These are phyloP conservation scores for Cryptococcus sp. DNA, from an alignment of 1,284 basidiomycete genomes.

Conservation along the genomic window DNA sequence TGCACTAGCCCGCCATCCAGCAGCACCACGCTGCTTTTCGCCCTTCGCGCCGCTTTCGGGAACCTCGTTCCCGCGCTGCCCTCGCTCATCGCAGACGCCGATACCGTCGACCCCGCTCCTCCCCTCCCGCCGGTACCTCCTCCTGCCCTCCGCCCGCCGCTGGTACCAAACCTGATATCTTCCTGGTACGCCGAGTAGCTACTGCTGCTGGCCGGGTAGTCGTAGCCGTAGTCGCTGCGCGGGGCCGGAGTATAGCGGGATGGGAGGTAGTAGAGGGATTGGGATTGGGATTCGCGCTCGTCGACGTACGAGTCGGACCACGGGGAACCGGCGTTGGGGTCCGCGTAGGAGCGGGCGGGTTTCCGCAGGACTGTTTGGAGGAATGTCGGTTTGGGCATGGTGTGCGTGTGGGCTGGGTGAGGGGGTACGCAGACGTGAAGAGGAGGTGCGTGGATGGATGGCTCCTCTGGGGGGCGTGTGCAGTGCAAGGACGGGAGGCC, in stretches of 20 bases:
- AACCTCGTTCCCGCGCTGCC: constrained; percentile 19
- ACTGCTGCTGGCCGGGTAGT: too few relatives aligned
- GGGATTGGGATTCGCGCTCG: constrained; percentile 10
- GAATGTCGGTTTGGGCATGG: constrained; percentile 44
- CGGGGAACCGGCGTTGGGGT: constrained; percentile 29
- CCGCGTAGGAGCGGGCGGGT: constrained; percentile 42
- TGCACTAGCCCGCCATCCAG: constrained; percentile 18
- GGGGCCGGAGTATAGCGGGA: constrained; percentile 3
- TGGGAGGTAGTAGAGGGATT: constrained; percentile 11
- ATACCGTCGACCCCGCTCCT: constrained; percentile 10
- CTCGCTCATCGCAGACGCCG: constrained; percentile 13
- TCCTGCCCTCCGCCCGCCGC: too few relatives aligned
- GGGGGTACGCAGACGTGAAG: not conserved
- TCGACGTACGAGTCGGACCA: constrained; percentile 27
- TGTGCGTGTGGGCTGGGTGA: not conserved
- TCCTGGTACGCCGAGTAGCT: not conserved
- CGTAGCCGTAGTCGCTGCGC: too few relatives aligned
- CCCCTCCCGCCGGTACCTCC: not conserved
- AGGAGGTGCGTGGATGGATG: too few relatives aligned
- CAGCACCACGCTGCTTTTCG: constrained; percentile 18
- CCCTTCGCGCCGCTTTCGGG: constrained; percentile 27
- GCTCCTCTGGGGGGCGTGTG: too few relatives aligned
- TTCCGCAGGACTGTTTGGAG: constrained; percentile 38
- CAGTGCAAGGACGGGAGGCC: too few relatives aligned
- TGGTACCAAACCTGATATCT: not conserved